Conservation (phyloP, 352 stramenopile genomes). For the Phytophthora cryptogea region DNA sequence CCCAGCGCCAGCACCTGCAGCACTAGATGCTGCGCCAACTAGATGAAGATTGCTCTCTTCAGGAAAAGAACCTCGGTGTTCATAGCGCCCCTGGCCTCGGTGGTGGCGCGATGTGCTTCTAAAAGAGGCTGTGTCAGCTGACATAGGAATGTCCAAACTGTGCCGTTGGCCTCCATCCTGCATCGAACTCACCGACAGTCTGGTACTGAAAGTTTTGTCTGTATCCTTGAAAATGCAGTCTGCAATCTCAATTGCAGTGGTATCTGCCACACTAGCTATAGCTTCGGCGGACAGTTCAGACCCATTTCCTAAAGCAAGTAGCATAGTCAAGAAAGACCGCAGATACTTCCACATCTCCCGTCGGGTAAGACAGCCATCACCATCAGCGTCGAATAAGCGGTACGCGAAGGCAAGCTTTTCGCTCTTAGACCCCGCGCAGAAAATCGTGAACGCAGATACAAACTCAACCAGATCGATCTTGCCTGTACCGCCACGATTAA, state of each 20-base stretch:
- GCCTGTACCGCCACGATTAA: slow-evolving; percentile 82
- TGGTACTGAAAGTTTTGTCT: slow-evolving; percentile 77
- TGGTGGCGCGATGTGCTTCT: slow-evolving; percentile 30
- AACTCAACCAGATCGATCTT: slow-evolving; percentile 92
- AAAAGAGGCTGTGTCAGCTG: slow-evolving; percentile 44
- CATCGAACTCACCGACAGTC: slow-evolving; percentile 30
- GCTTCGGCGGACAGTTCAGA: slow-evolving; percentile 81
- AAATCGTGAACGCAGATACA: slow-evolving; percentile 92
- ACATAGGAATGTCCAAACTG: slow-evolving; percentile 65
- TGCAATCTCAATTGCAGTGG: slow-evolving; percentile 81
- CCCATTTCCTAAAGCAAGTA: slow-evolving; percentile 93
- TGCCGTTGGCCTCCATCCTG: slow-evolving; percentile 41
- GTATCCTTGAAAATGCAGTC: slow-evolving; percentile 86
- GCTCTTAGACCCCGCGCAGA: slow-evolving; percentile 95
- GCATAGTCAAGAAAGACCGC: slow-evolving; percentile 93
- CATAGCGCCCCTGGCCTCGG: slow-evolving; percentile 51
- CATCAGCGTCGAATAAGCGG: slow-evolving; percentile 91
- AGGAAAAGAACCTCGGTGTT: slow-evolving; percentile 75
- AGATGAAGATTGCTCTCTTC: slow-evolving; percentile 60
- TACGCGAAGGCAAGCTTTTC: slow-evolving; percentile 94
- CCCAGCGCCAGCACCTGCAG: slow-evolving; percentile 60
- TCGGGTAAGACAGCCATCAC: slow-evolving; percentile 89
- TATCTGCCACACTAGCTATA: slow-evolving; percentile 80
- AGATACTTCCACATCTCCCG: slow-evolving; percentile 93
- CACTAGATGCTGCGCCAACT: slow-evolving; percentile 54